Evolutionary conservation across 2,329 filamentous ascomycete species (phyloP), one percentile per base, ranked within the genome.

Genomic region (Huntiella moniliformis): DNA sequence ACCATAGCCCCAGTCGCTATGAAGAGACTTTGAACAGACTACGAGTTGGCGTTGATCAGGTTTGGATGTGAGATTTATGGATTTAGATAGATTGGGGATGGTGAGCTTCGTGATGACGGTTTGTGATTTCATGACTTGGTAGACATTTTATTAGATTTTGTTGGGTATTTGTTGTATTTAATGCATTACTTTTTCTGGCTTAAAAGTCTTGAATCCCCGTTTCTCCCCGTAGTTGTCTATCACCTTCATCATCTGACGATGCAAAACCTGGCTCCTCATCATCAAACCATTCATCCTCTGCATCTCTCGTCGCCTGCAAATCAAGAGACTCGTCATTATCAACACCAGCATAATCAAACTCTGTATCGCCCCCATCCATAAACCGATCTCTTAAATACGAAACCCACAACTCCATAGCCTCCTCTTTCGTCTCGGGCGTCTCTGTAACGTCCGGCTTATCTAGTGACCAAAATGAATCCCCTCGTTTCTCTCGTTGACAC

Each of bases 211-310:
- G 79, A 16, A 84, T 60, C 0, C 80, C 80, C 15, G 79, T 84
- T 59, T 84, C 74, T 2, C 79, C 77, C 34, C 56, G 51, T 38
- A 63, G 53, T 6, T 4, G 34, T 13, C 22, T 39, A 15, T 44
- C 58, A 10, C 58, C 60, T 2, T 66, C 57, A 5, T 61, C 63
- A 43, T 66, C 67, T 35, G 17, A 17, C 12, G 65, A 64, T 28
- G 71, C 65, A 71, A 79, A 84, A 41, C 68, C 67, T 0, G 81
- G 79, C 53, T 82, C 78, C 64, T 93, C 80, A 4, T 77, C 75
- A 16, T 86, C 82, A 56, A 92, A 87, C 65, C 82, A 93, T 15
- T 68, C 69, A 34, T 93, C 83, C 59, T 88, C 70, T 11, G 65
- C 65, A 44, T 79, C 76, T n/a, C 67, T 62, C 51, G 64, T 73